Conservation (phyloP, 495 filamentous ascomycete genomes). For the Hypomontagnella submonticulosa region DNA sequence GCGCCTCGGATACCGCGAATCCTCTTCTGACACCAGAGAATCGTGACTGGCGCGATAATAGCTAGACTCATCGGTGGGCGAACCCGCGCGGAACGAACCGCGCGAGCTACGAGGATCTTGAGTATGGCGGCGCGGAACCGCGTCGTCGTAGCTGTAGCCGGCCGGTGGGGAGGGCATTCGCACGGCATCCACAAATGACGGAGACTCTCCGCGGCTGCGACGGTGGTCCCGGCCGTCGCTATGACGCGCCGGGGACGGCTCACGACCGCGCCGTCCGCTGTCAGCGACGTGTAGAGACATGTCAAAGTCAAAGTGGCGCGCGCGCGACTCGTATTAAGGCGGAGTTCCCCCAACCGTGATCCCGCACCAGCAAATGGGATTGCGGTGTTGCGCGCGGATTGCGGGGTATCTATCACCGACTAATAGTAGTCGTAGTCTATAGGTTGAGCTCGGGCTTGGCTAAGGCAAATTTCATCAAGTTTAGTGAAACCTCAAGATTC, state of each 20-base stretch:
- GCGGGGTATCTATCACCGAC: constrained; percentile 32
- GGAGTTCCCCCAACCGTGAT: constrained; percentile 6
- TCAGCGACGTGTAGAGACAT: constrained; percentile 68
- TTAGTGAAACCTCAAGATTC: constrained; percentile 14
- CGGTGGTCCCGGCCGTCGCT: constrained; percentile 57
- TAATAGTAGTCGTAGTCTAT: background rate
- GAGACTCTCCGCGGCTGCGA: constrained; percentile 53
- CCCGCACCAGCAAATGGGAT: background rate
- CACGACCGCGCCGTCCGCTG: constrained; percentile 68
- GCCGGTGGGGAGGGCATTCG: constrained; percentile 58
- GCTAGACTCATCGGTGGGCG: constrained; percentile 44
- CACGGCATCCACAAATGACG: constrained; percentile 56
- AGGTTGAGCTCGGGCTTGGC: constrained; percentile 3
- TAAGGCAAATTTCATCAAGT: constrained; percentile 17
- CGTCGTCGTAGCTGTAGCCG: constrained; percentile 48
- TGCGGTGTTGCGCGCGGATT: constrained; percentile 7
- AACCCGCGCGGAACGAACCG: constrained; percentile 56
- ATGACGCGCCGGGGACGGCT: constrained; percentile 64
- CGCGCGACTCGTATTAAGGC: constrained; percentile 17
- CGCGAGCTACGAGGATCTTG: constrained; percentile 44
- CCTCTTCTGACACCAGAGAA: constrained; percentile 42
- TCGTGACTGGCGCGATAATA: constrained; percentile 46
- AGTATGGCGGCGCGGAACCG: constrained; percentile 44
- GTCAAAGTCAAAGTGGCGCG: background rate
- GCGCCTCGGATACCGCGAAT: constrained; percentile 40